These are phyloP conservation scores for Annulohypoxylon moriforme DNA, from an alignment of 495 filamentous ascomycete genomes.

Conservation along the genomic window DNA sequence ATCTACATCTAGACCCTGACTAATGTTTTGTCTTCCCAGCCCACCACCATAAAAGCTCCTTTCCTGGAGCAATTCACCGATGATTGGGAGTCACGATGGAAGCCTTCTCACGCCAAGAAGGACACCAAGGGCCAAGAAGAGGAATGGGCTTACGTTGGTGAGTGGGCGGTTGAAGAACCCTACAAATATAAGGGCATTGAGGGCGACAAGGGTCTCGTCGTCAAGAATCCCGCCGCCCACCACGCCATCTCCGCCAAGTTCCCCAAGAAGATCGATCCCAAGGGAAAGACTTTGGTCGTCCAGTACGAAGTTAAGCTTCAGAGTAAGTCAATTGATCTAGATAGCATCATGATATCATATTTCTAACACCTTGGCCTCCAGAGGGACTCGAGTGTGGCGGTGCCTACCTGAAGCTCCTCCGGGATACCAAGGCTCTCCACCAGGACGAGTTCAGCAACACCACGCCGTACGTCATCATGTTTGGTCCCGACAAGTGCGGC, in stretches of 20 bases:
- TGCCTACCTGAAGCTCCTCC: slow-evolving; percentile 98
- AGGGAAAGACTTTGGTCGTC: slow-evolving; percentile 94
- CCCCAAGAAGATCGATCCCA: slow-evolving; percentile 94
- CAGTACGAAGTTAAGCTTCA: slow-evolving; percentile 99
- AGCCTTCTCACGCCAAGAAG: slow-evolving; percentile 95
- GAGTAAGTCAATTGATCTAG: slow-evolving; percentile 67
- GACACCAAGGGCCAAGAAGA: slow-evolving; percentile 78
- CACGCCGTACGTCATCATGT: slow-evolving; percentile 99
- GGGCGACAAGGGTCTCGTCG: slow-evolving; percentile 94
- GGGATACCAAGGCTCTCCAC: slow-evolving; percentile 97
- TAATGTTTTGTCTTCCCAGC: slow-evolving; percentile 65
- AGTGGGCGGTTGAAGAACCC: slow-evolving; percentile 97
- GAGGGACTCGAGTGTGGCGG: slow-evolving; percentile 98
- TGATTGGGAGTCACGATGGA: slow-evolving; percentile 93
- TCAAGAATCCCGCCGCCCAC: slow-evolving; percentile 96
- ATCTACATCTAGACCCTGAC: slow-evolving; percentile 22
- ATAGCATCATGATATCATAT: slow-evolving; percentile 32
- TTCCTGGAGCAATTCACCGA: slow-evolving; percentile 99
- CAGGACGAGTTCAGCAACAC: slow-evolving; percentile 97
- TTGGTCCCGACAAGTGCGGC: slow-evolving; percentile 99
- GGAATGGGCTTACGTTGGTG: slow-evolving; percentile 97
- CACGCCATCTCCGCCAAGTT: slow-evolving; percentile 99
- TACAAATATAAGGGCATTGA: slow-evolving; percentile 91
- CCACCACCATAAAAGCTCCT: slow-evolving; percentile 85
- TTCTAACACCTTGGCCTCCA: slow-evolving; percentile 51